These are phyloP conservation scores for bread wheat (Triticum aestivum) DNA, from an alignment of 176 grass and related monocot species.

Conservation along the genomic window DNA sequence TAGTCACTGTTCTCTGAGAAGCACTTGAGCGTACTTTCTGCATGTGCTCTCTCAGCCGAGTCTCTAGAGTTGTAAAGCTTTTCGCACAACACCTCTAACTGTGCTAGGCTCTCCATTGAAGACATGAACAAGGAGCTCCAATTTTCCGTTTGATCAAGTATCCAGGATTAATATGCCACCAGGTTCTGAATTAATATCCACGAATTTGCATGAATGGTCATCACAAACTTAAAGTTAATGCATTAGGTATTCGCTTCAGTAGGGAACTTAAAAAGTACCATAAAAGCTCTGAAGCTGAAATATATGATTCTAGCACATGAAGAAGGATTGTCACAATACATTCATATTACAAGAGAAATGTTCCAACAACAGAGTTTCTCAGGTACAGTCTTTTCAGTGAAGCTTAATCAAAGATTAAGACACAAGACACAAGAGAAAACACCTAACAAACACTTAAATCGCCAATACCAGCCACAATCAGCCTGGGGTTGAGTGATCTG, in stretches of 20 bases:
- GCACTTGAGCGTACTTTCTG: constrained; percentile 95
- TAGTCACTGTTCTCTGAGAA: constrained; percentile 99
- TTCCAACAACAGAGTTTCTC: constrained; percentile 54
- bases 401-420: constrained; percentile 31
- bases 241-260: constrained; percentile 51
- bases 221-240: constrained; percentile 49
- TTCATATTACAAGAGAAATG: constrained; percentile 79
- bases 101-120: constrained; percentile 98
- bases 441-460: constrained; percentile 48
- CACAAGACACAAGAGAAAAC: constrained; percentile 49
- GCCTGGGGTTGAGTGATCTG: constrained; percentile 48
- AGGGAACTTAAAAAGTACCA: constrained; percentile 50
- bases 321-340: constrained; percentile 86
- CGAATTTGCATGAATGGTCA: constrained; percentile 67
- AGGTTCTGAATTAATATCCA: constrained; percentile 69
- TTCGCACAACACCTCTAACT: constrained; percentile 97
- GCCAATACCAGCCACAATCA: constrained; percentile 50
- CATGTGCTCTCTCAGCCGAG: constrained; percentile 88
- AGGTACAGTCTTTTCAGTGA: constrained; percentile 46
- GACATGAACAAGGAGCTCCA: constrained; percentile 49
- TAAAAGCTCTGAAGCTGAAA: constrained; percentile 75
- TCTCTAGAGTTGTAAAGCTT: constrained; percentile 99
- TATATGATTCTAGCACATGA: constrained; percentile 77
- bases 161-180: constrained; percentile 70
- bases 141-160: constrained; percentile 66